Conservation (phyloP, 768 basidiomycete species). For the Favolaschia claudopus region DNA sequence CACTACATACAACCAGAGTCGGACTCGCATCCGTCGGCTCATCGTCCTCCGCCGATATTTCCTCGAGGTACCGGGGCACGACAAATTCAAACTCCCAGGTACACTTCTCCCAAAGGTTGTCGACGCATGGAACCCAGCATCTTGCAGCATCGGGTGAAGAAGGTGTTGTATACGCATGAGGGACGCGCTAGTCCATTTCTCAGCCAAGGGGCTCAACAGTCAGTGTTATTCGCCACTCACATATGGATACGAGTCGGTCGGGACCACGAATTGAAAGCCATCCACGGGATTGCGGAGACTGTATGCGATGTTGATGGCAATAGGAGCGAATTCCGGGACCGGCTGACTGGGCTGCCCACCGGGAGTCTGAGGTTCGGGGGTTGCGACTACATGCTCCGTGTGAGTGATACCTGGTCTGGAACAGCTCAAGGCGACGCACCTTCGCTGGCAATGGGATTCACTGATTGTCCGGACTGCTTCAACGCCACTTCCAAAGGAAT, state of each 20-base stretch:
- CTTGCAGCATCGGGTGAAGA: slow-evolving; percentile 91
- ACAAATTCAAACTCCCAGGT: slow-evolving; percentile 99
- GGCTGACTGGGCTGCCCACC: slow-evolving; percentile 40
- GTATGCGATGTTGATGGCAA: slow-evolving; percentile 80
- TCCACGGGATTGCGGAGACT: slow-evolving; percentile 84
- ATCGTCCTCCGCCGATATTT: slow-evolving; percentile 56
- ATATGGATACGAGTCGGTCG: slow-evolving; percentile 83
- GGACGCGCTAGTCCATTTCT: slow-evolving; percentile 70
- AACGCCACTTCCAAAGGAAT: slow-evolving; percentile 78
- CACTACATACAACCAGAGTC: slow-evolving; percentile 91
- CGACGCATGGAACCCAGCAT: slow-evolving; percentile 98
- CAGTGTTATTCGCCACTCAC: slow-evolving; percentile 54
- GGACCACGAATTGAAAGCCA: slow-evolving; percentile 85
- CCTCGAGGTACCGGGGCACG: slow-evolving; percentile 85
- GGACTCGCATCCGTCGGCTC: slow-evolving; percentile 70
- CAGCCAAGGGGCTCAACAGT: slow-evolving; percentile 12
- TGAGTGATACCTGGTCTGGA: background rate
- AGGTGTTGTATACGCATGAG: slow-evolving; percentile 91
- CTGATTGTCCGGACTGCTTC: slow-evolving; percentile 61
- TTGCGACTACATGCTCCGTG: slow-evolving; percentile 56
- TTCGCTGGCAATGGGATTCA: slow-evolving; percentile 59
- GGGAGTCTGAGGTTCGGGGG: slow-evolving; percentile 85
- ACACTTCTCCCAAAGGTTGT: slow-evolving; percentile 94
- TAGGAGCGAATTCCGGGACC: slow-evolving; percentile 75
- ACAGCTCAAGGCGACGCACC: slow-evolving; percentile 46